phyloP scores from a whole-genome alignment of 2,329 filamentous ascomycete genomes.

The Diplocarpon mali region DNA sequence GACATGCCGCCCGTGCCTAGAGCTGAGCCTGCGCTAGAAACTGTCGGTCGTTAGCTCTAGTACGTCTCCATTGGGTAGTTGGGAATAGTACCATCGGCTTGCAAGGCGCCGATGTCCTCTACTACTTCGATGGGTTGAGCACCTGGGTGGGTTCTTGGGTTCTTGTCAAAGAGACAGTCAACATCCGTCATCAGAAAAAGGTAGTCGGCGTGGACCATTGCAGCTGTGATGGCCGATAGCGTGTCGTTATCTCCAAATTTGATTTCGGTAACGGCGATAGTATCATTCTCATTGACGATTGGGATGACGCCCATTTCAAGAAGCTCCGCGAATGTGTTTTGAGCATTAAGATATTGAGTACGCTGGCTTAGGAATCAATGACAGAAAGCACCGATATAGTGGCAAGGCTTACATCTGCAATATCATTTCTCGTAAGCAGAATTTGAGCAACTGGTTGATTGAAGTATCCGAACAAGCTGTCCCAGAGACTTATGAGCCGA shows the following conservation, averaged over 20 bases:
- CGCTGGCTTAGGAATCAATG: slow-evolving; percentile 38
- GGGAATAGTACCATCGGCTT: slow-evolving; percentile 56
- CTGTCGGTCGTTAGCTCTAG: slow-evolving; percentile 32
- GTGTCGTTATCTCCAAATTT: slow-evolving; percentile 99
- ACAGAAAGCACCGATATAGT: background rate
- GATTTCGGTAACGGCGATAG: slow-evolving; percentile 91
- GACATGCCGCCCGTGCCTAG: slow-evolving; percentile 94
- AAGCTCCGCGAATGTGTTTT: slow-evolving; percentile 86
- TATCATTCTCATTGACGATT: slow-evolving; percentile 98
- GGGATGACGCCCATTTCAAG: slow-evolving; percentile 93
- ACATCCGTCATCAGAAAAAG: slow-evolving; percentile 99
- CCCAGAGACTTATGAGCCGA: slow-evolving; percentile 89
- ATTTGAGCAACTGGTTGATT: slow-evolving; percentile 91
- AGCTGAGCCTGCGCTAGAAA: slow-evolving; percentile 78
- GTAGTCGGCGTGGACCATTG: slow-evolving; percentile 94
- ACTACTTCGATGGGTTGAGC: slow-evolving; percentile 87
- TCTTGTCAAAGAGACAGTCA: slow-evolving; percentile 94
- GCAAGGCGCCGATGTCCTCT: slow-evolving; percentile 71
- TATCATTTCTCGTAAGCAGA: slow-evolving; percentile 87
- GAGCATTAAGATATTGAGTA: slow-evolving; percentile 90
- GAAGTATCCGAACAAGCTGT: slow-evolving; percentile 79
- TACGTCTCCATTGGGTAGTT: background rate
- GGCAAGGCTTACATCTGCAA: slow-evolving; percentile 62
- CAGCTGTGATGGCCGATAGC: slow-evolving; percentile 87
- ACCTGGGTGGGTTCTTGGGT: slow-evolving; percentile 74